Evolutionary conservation across 176 grass and related monocot genomes (phyloP), one percentile per base, ranked within the genome.

Genomic region (Carex cristatella): DNA sequence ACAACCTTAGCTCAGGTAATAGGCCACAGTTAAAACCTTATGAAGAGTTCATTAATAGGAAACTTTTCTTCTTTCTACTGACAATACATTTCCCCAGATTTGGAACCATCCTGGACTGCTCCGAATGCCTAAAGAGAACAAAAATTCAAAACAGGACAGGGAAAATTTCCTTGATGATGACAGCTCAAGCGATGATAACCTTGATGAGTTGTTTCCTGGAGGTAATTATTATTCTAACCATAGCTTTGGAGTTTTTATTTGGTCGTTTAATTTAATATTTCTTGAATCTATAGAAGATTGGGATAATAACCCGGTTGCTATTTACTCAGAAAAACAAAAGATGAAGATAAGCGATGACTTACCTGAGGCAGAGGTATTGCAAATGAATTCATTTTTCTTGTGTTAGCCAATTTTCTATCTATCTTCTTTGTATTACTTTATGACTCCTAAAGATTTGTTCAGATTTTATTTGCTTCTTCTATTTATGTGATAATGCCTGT

Each of bases 41-140:
- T 2, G 44, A 61, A 2, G 31, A 9, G 9, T 83, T 64, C 27
- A 51, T 3, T 83, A 5, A 49, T 46, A 28, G 59, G 9, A 86
- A 66, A 9, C 12, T 59, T 28, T 61, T 73, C 79, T 72, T 74
- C 70, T 78, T 10, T 11, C 60, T 83, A 77, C 79, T 80, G 72
- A 79, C 87, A 6, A 35, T 71, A 33, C 33, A 70, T 38, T 59
- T 85, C 14, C 87, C 74, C 80, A 98, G 96, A 90, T 98, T 84
- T 98, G 96, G 96, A 98, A 98, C 63, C 96, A 98, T 89, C 96
- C 96, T 64, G 96, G 93, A 56, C 93, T 98, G 57, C 89, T 98
- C 53, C 89, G 86, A 87, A 90, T 98, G 91, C 75, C 86, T 75
- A 98, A 94, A 94, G 93, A 98, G 68, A 91, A 95, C 57, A 95